Evolutionary conservation across 371 early-diverging fungal genomes (phyloP).

Genomic region (Apophysomyces variabilis): DNA sequence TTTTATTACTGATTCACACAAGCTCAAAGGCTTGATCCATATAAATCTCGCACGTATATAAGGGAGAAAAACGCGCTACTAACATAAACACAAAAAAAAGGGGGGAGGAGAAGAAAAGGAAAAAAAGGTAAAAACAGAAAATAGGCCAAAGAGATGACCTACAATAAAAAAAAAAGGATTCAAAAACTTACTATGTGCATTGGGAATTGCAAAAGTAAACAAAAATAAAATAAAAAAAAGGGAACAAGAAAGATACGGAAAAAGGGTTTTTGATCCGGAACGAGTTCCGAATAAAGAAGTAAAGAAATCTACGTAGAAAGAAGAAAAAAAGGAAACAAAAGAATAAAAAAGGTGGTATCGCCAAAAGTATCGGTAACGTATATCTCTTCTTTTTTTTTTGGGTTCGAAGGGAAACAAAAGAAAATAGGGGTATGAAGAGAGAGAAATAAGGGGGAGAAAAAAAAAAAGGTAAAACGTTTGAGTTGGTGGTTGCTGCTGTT

Average conservation of each 20-base stretch:
- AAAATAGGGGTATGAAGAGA: constrained; percentile 8
- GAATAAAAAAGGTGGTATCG: neutral
- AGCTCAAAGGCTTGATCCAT: constrained; percentile 3
- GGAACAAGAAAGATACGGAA: neutral
- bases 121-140: constrained; percentile 12
- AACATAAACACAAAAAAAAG: constrained; percentile 8
- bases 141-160: constrained; percentile 11
- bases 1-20: constrained; percentile 11
- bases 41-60: constrained; percentile 7
- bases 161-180: neutral
- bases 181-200: constrained; percentile 13
- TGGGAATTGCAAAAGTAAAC: neutral
- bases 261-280: constrained; percentile 6
- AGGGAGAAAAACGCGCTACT: constrained; percentile 6
- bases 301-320: constrained; percentile 6
- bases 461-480: neutral
- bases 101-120: neutral
- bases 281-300: constrained; percentile 7
- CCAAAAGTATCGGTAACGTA: neutral
- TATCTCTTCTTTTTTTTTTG: neutral
- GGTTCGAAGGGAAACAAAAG: constrained; percentile 5
- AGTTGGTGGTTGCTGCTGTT: neutral
- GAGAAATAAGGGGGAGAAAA: constrained; percentile 5
- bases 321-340: neutral
- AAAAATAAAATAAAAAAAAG: constrained; percentile 1